phyloP scores from a whole-genome alignment of 2,329 filamentous ascomycete species.

The Sclerotiophoma versabilis region DNA sequence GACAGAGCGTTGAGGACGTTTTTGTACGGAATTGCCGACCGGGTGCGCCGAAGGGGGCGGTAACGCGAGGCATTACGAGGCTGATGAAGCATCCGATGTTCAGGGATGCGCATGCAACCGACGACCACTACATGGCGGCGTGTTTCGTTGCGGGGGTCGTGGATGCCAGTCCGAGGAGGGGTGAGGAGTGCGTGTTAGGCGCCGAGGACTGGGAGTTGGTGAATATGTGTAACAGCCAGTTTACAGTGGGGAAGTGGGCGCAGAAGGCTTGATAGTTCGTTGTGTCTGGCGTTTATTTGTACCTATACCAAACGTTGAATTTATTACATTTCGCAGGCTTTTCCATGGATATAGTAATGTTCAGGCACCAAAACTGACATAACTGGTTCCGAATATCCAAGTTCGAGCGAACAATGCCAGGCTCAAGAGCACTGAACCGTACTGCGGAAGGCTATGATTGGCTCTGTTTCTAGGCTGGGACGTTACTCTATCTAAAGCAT shows the following conservation, averaged over 20 bases:
- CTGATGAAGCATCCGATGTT: slow-evolving; percentile 73
- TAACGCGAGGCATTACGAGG: slow-evolving; percentile 64
- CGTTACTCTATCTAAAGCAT: too few relatives aligned
- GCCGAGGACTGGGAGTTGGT: slow-evolving; percentile 46
- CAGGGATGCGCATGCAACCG: slow-evolving; percentile 71
- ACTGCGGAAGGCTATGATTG: too few relatives aligned
- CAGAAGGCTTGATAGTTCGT: slow-evolving; percentile 3
- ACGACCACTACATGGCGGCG: slow-evolving; percentile 73
- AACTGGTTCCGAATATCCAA: too few relatives aligned
- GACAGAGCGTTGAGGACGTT: slow-evolving; percentile 69
- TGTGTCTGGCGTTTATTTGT: neutral
- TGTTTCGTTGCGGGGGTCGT: slow-evolving; percentile 66
- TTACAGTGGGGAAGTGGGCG: slow-evolving; percentile 38
- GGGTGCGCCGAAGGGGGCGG: slow-evolving; percentile 55
- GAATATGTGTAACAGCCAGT: slow-evolving; percentile 47
- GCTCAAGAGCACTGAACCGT: too few relatives aligned
- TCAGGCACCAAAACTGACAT: too few relatives aligned
- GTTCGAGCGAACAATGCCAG: too few relatives aligned
- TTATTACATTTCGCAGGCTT: neutral
- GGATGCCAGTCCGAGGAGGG: slow-evolving; percentile 29
- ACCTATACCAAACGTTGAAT: neutral
- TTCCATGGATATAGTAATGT: too few relatives aligned
- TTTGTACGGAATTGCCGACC: slow-evolving; percentile 57
- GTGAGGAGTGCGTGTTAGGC: slow-evolving; percentile 35
- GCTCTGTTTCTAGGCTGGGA: too few relatives aligned